Conservation (phyloP, 768 basidiomycete species). For the Ramaria rubella region DNA sequence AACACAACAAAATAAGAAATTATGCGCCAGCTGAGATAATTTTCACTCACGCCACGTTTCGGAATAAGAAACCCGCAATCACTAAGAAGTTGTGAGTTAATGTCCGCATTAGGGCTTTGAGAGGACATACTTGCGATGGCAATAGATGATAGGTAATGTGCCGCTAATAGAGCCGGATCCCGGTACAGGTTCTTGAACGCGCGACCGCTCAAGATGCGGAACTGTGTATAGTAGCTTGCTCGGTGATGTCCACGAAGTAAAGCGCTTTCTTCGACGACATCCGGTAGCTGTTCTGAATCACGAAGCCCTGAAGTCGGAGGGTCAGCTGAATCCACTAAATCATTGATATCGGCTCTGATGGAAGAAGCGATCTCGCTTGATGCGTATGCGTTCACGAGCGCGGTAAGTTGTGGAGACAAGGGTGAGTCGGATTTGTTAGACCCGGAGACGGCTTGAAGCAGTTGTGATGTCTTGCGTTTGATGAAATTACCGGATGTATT, state of each 20-base stretch:
- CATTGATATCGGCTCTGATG: slow-evolving; percentile 46
- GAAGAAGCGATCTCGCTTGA: slow-evolving; percentile 56
- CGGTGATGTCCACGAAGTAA: slow-evolving; percentile 67
- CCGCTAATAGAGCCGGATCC: slow-evolving; percentile 83
- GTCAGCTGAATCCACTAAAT: not conserved
- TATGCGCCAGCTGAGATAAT: not conserved
- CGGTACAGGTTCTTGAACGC: slow-evolving; percentile 98
- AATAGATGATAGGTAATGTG: slow-evolving; percentile 86
- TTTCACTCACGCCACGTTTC: slow-evolving; percentile 61
- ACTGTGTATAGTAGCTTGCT: slow-evolving; percentile 86
- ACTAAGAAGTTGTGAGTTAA: slow-evolving; percentile 37
- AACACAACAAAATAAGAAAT: slow-evolving; percentile 1
- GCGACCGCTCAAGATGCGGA: slow-evolving; percentile 87
- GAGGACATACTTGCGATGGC: slow-evolving; percentile 65
- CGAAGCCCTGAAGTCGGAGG: slow-evolving; percentile 10
- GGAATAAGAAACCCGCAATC: slow-evolving; percentile 90
- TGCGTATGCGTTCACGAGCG: slow-evolving; percentile 68
- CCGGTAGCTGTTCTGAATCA: slow-evolving; percentile 42
- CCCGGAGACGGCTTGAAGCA: slow-evolving; percentile 52
- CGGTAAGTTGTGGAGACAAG: slow-evolving; percentile 53
- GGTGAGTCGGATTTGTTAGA: slow-evolving; percentile 29
- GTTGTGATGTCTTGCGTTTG: slow-evolving; percentile 66
- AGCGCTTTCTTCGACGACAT: slow-evolving; percentile 62
- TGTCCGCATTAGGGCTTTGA: not conserved
- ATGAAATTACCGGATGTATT: slow-evolving; percentile 40